A percentile compares a stretch with the other conserved stretches of the same genome.
phyloP scores from a whole-genome alignment of 306 rosid genomes.

The Astragalus membranaceus region DNA sequence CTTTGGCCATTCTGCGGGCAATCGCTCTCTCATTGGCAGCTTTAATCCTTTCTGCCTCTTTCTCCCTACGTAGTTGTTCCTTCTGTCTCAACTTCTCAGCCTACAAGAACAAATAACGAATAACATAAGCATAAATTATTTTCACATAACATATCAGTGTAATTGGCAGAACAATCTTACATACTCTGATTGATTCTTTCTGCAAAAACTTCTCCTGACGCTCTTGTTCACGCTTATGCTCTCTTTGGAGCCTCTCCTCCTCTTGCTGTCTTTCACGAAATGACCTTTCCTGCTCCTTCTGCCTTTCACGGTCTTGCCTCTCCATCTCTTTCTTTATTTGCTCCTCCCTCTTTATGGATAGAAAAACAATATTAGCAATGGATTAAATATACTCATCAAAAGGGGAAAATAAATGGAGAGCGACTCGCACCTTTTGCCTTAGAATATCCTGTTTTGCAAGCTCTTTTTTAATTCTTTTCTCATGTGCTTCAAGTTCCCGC shows the following conservation, averaged over 20 bases:
- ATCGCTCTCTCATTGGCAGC: slow-evolving; percentile 65
- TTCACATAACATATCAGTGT: slow-evolving; percentile 6
- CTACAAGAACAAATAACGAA: slow-evolving; percentile 29
- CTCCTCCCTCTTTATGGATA: slow-evolving; percentile 57
- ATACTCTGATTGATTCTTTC: slow-evolving; percentile 66
- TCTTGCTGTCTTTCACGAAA: slow-evolving; percentile 71
- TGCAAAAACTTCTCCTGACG: slow-evolving; percentile 61
- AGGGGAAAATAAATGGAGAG: background rate
- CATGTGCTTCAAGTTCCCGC: slow-evolving; percentile 70
- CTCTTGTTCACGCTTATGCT: slow-evolving; percentile 66
- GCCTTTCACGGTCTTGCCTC: slow-evolving; percentile 66
- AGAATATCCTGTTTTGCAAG: slow-evolving; percentile 70
- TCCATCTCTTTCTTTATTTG: slow-evolving; percentile 66
- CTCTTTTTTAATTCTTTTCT: slow-evolving; percentile 63
- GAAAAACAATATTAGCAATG: slow-evolving; percentile 19
- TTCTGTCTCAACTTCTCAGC: slow-evolving; percentile 66
- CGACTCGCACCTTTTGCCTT: slow-evolving; percentile 55
- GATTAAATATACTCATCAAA: background rate
- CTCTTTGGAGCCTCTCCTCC: slow-evolving; percentile 66
- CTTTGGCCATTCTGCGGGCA: slow-evolving; percentile 69
- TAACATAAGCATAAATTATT: slow-evolving; percentile 11
- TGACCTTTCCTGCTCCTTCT: slow-evolving; percentile 68
- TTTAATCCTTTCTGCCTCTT: slow-evolving; percentile 65
- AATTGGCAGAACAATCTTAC: slow-evolving; percentile 22
- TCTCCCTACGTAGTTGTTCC: slow-evolving; percentile 60